Evolutionary conservation across 805 yeast genomes (phyloP).

Genomic region (Schwanniomyces pseudopolymorphus): DNA sequence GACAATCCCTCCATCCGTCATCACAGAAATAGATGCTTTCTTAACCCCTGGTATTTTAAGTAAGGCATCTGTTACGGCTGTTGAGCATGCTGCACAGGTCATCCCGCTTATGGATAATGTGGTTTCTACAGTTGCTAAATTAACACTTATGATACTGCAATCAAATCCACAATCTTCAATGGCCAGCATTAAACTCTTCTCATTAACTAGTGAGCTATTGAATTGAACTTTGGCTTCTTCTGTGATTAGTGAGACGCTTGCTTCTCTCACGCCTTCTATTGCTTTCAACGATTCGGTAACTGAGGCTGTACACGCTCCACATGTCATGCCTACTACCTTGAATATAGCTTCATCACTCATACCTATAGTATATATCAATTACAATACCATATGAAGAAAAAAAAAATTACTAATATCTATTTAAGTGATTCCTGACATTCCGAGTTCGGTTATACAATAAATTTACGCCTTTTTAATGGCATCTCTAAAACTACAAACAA

Average conservation of each 20-base stretch:
- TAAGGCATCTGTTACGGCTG: conserved; percentile 51
- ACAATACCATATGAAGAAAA: background rate
- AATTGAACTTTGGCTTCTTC: conserved; percentile 33
- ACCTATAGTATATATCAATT: background rate
- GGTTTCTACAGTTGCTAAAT: conserved; percentile 5
- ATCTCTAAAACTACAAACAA: background rate
- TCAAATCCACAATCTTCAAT: conserved; percentile 33
- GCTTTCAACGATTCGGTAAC: conserved; percentile 30
- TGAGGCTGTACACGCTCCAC: conserved; percentile 45
- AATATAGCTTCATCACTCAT: conserved; percentile 9
- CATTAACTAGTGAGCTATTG: conserved; percentile 11
- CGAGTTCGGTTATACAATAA: background rate
- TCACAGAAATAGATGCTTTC: conserved; percentile 59
- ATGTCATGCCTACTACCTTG: conserved; percentile 41
- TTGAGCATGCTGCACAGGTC: conserved; percentile 89
- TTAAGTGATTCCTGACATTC: background rate
- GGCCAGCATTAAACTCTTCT: conserved; percentile 15
- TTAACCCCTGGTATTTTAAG: conserved; percentile 48
- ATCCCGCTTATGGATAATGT: conserved; percentile 54
- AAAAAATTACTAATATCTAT: background rate
- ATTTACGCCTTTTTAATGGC: background rate
- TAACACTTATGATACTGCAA: conserved; percentile 3
- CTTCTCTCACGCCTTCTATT: conserved; percentile 23
- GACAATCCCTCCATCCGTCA: conserved; percentile 70
- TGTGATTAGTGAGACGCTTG: conserved; percentile 35